A percentile compares a stretch with the other conserved stretches of the same genome.
Evolutionary conservation across 2,329 filamentous ascomycete genomes (phyloP).

Genomic region (Trichophyton verrucosum): DNA sequence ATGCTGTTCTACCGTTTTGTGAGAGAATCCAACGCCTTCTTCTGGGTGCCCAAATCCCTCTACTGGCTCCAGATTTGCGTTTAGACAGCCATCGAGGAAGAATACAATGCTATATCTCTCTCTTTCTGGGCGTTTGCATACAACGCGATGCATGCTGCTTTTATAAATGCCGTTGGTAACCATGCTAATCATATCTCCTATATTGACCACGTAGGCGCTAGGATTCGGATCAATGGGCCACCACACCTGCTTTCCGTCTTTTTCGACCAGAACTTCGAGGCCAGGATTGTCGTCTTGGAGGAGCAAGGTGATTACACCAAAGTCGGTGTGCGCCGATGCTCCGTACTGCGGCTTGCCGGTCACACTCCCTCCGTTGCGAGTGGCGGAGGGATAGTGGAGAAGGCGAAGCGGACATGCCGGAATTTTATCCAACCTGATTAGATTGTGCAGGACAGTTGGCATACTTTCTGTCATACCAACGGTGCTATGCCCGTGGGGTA

Average conservation of each 20-base stretch:
- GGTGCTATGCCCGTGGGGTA: background rate
- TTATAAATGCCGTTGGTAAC: constrained; percentile 38
- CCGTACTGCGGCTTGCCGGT: constrained; percentile 3
- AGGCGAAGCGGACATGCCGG: constrained; percentile 3
- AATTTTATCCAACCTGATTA: background rate
- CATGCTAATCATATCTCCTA: constrained; percentile 37
- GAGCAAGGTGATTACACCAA: constrained; percentile 43
- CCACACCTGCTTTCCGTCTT: constrained; percentile 32
- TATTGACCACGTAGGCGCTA: constrained; percentile 40
- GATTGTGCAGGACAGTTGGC: constrained; percentile 2
- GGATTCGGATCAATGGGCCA: constrained; percentile 30
- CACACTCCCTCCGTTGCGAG: background rate
- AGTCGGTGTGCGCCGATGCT: constrained; percentile 36
- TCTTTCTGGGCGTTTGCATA: constrained; percentile 2
- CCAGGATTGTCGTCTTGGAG: constrained; percentile 41
- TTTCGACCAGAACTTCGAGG: constrained; percentile 39
- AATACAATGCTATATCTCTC: constrained; percentile 5
- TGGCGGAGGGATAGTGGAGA: background rate
- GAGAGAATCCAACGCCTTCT: background rate
- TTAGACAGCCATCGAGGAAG: constrained; percentile 2
- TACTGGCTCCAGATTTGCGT: background rate
- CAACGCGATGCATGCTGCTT: constrained; percentile 34
- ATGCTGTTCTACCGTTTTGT: constrained; percentile 2
- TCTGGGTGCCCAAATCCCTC: background rate
- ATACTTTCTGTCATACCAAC: background rate